Conservation (phyloP, 257 asterid genomes). For the Verbascum thapsus region DNA sequence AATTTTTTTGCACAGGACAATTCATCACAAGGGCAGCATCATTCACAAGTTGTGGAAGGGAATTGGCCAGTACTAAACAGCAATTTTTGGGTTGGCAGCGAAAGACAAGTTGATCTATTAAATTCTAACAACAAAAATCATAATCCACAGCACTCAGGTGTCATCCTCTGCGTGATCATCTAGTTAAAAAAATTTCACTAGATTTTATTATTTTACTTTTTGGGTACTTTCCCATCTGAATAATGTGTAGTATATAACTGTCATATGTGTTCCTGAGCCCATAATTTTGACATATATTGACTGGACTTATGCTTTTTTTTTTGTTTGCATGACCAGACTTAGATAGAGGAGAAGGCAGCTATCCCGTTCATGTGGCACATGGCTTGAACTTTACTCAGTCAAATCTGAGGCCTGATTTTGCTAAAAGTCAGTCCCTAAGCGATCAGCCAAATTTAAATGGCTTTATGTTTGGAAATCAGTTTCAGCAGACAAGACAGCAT, state of each 20-base stretch:
- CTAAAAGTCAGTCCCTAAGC: constrained; percentile 49
- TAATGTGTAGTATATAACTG: background rate
- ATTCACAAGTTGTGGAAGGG: constrained; percentile 57
- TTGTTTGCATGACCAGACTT: constrained; percentile 46
- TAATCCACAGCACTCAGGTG: constrained; percentile 49
- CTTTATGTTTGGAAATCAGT: constrained; percentile 58
- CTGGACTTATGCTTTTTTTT: background rate
- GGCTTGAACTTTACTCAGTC: constrained; percentile 63
- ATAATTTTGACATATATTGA: background rate
- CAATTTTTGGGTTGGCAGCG: constrained; percentile 66
- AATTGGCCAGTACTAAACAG: constrained; percentile 56
- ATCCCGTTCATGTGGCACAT: constrained; percentile 51
- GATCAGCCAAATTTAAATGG: constrained; percentile 69
- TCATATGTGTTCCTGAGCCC: constrained; percentile 11
- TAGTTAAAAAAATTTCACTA: background rate
- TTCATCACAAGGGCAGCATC: constrained; percentile 65
- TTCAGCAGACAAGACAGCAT: constrained; percentile 60
- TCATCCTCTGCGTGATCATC: constrained; percentile 4
- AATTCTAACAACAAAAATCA: constrained; percentile 49
- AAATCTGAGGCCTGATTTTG: constrained; percentile 56
- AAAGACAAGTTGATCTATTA: constrained; percentile 45
- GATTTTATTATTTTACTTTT: background rate
- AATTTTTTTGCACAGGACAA: constrained; percentile 85
- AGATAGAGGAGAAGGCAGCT: constrained; percentile 65
- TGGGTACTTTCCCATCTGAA: background rate